Evolutionary conservation across 1,284 basidiomycete genomes (phyloP).

Genomic region (Trichosporon sp.): DNA sequence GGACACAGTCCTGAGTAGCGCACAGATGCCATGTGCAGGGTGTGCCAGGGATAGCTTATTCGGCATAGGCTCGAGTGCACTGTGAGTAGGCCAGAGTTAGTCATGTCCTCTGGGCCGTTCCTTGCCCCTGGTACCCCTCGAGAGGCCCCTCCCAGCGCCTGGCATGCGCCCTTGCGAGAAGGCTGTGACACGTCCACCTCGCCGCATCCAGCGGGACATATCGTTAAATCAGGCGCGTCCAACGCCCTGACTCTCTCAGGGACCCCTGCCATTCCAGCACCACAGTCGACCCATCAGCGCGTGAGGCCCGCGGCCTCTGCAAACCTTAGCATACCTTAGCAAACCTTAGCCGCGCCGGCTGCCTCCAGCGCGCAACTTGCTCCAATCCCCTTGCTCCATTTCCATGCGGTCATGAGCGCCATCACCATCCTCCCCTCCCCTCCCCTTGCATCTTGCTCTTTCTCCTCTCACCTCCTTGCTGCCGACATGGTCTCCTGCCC

Average conservation of each 20-base stretch:
- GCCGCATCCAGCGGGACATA: slow-evolving; percentile 2
- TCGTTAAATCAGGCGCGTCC: slow-evolving; percentile 13
- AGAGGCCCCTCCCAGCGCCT: not conserved
- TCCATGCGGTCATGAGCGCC: not conserved
- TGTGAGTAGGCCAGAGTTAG: slow-evolving; percentile 7
- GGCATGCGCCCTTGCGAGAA: not conserved
- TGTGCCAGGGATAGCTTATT: slow-evolving; percentile 4
- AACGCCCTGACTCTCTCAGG: not conserved
- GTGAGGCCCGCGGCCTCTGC: not conserved
- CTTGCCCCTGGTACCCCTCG: slow-evolving; percentile 3
- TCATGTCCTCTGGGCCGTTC: slow-evolving; percentile 14
- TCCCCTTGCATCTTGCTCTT: not conserved
- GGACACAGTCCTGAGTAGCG: not conserved
- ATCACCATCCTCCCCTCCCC: not conserved
- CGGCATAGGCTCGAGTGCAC: slow-evolving; percentile 6
- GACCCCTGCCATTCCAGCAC: not conserved
- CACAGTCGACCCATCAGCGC: not conserved
- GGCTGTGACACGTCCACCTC: not conserved
- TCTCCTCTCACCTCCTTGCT: not conserved
- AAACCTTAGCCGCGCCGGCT: not conserved
- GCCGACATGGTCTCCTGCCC: not conserved
- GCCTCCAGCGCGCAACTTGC: not conserved
- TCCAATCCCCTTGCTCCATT: not conserved
- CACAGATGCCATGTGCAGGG: slow-evolving; percentile 13
- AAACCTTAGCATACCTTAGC: not conserved